Base-by-base conservation (phyloP, 2,329 filamentous ascomycete genomes). In the Sphaerulina populicola region DNA sequence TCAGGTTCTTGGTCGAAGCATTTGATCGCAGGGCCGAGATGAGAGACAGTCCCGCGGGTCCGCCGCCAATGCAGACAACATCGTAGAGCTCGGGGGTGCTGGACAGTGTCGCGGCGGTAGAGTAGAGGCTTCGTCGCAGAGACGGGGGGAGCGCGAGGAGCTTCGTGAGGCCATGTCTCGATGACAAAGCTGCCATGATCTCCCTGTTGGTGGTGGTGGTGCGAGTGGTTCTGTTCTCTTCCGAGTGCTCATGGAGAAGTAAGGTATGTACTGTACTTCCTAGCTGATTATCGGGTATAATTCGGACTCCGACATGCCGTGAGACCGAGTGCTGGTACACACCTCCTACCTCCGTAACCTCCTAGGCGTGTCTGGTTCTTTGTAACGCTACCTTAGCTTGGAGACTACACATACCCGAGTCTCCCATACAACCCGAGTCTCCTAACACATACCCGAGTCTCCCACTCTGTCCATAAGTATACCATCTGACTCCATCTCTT, bases 71-170 rank as follows among this genome's bases (percentile, higher is more conserved):
- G 58, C 60, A 60, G 52, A 60, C 54, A 15, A 60, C 15, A 44
- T 59, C 51, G 54, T 93, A 96, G 62, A 95, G 82, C 58, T 94
- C 86, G 9, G 82, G 80, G 23, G 49, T 47, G 21, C 36, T 36
- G 21, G 39, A 27, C 4, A 50, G 21, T n/a, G 51, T n/a, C 18
- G 57, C 31, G 38, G 58, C 53, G 9, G 61, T 47, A 8, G 60
- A 57, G 41, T 55, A 66, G 43, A 65, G 42, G 38, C 48, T 56
- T 38, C 59, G 57, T 36, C 64, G 58, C 31, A 66, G 48, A 6
- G 50, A 45, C 6, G 63, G 63, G 8, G 64, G 63, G 6, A 66
- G 54, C 5, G 59, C 55, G 11, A 66, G 54, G 3, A 66, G 44
- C 14, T 53, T 53, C 30, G 47, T 47, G 8, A 60, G 27, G 2